Conservation (phyloP, 2,329 filamentous ascomycete species). For the Epichloe hybrida region DNA sequence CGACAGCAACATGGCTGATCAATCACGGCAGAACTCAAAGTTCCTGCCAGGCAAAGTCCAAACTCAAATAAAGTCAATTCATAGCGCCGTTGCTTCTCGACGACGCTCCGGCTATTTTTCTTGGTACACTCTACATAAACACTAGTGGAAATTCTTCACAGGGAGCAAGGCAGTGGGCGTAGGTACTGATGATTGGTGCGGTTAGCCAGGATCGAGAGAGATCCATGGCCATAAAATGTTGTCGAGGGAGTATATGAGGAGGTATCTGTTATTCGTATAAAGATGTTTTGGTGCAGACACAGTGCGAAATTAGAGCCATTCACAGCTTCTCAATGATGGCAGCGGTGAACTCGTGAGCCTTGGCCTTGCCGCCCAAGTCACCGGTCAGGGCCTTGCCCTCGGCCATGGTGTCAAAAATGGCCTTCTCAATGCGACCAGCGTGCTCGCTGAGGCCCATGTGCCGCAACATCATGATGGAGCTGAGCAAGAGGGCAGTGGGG, state of each 20-base stretch:
- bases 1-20: too few relatives aligned
- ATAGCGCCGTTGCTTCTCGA: conserved; percentile 18
- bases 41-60: too few relatives aligned
- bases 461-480: conserved; percentile 98
- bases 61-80: conserved; percentile 1
- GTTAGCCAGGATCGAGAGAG: neutral
- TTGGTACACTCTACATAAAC: conserved; percentile 18
- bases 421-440: conserved; percentile 79
- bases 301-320: conserved; percentile 9
- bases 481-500: conserved; percentile 88
- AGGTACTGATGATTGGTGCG: conserved; percentile 1
- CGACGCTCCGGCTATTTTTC: conserved; percentile 9
- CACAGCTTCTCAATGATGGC: conserved; percentile 71
- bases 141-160: conserved; percentile 10
- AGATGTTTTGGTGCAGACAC: neutral
- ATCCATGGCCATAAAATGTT: neutral
- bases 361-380: conserved; percentile 89
- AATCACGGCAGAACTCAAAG: too few relatives aligned
- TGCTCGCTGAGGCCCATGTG: conserved; percentile 88
- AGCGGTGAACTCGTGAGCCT: conserved; percentile 85
- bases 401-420: conserved; percentile 86
- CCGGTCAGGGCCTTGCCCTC: conserved; percentile 96
- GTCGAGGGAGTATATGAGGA: neutral
- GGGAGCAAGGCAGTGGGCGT: conserved; percentile 4
- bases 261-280: conserved; percentile 1